Evolutionary conservation across 805 yeast genomes (phyloP).

Genomic region (Kregervanrija delftensis): DNA sequence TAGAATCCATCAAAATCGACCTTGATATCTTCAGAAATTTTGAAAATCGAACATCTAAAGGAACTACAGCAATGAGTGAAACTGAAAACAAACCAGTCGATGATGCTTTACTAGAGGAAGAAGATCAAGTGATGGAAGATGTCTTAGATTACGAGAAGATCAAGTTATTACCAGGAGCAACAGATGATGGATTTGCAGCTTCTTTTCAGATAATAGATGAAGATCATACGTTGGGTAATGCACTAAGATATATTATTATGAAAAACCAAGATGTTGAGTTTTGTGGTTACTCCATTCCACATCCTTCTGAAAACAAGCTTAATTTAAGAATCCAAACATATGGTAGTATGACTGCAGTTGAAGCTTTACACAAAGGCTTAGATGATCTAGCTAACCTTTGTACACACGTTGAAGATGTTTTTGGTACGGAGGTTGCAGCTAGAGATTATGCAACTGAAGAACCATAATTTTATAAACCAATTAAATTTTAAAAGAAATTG

Average conservation of each 20-base stretch:
- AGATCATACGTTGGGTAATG: conserved; percentile 94
- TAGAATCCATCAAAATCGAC: no score
- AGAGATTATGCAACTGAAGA: conserved; percentile 45
- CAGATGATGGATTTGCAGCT: conserved; percentile 91
- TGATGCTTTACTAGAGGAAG: conserved; percentile 15
- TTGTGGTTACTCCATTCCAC: conserved; percentile 98
- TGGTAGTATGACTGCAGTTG: conserved; percentile 77
- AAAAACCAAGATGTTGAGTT: conserved; percentile 97
- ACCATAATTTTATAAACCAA: conserved; percentile 26
- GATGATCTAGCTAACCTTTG: conserved; percentile 81
- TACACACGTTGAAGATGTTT: conserved; percentile 72
- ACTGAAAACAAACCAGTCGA: conserved; percentile 1
- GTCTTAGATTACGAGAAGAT: conserved; percentile 51
- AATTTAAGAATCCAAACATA: conserved; percentile 93
- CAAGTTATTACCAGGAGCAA: conserved; percentile 71
- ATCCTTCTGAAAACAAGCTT: conserved; percentile 88
- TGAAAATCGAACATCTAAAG: no score
- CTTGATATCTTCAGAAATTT: no score
- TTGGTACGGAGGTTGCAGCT: conserved; percentile 47
- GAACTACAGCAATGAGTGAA: not conserved
- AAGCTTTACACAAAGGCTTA: conserved; percentile 87
- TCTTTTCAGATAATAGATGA: conserved; percentile 90
- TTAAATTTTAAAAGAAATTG: no score
- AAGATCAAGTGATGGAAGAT: conserved; percentile 29
- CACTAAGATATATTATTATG: conserved; percentile 90